phyloP scores from a whole-genome alignment of 495 filamentous ascomycete genomes.

The Podospora comata region DNA sequence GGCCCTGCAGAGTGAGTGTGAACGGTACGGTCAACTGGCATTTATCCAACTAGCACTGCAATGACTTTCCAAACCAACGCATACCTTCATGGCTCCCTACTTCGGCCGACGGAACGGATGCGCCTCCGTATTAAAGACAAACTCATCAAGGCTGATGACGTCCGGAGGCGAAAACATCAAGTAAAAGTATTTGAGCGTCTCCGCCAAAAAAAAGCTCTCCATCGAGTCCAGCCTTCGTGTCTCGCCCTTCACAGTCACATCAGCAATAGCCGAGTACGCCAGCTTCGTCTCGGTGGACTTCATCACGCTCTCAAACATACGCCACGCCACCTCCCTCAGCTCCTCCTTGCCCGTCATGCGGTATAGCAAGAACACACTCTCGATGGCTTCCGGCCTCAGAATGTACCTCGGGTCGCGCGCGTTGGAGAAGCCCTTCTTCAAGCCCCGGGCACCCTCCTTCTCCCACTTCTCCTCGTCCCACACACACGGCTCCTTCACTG shows the following conservation, averaged over 20 bases:
- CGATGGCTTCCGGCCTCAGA: slow-evolving; percentile 63
- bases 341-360: slow-evolving; percentile 66
- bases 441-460: slow-evolving; percentile 20
- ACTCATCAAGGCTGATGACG: slow-evolving; percentile 66
- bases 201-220: slow-evolving; percentile 53
- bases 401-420: slow-evolving; percentile 39
- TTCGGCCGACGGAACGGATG: slow-evolving; percentile 59
- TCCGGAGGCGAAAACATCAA: slow-evolving; percentile 74
- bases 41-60: too few species aligned
- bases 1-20: too few species aligned
- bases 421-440: slow-evolving; percentile 56
- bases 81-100: not conserved
- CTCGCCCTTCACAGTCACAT: slow-evolving; percentile 42
- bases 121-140: slow-evolving; percentile 86
- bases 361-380: slow-evolving; percentile 72
- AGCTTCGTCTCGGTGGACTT: slow-evolving; percentile 56
- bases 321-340: slow-evolving; percentile 67
- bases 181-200: slow-evolving; percentile 62
- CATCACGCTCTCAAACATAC: slow-evolving; percentile 68
- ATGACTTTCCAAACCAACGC: too few species aligned
- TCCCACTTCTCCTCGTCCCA: slow-evolving; percentile 32
- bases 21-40: too few species aligned
- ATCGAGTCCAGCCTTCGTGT: slow-evolving; percentile 47
- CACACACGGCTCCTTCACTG: slow-evolving; percentile 13
- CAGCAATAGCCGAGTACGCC: slow-evolving; percentile 56